Percentiles rank a stretch among this genome's conserved stretches.
Conservation (phyloP, 2,329 filamentous ascomycete genomes). For the Aspergillus sp. region DNA sequence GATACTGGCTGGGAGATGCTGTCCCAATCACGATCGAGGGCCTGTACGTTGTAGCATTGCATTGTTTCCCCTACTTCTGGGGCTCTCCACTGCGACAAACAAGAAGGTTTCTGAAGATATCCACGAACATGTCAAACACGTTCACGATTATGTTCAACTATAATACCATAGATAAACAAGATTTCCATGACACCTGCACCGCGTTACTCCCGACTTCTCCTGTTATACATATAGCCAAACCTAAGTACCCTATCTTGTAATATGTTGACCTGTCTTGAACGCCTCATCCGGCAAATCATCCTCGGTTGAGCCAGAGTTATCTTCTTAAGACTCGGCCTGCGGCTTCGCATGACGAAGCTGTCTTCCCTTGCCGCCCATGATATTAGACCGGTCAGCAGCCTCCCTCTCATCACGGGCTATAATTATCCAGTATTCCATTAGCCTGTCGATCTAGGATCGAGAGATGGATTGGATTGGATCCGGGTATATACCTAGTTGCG, state of each 20-base stretch:
- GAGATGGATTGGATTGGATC: neutral
- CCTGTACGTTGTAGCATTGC: no score
- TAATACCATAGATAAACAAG: neutral
- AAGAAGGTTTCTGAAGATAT: neutral
- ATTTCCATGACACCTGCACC: neutral
- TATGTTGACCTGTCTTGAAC: neutral
- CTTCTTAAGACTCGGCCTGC: slow-evolving; percentile 21
- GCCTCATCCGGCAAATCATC: slow-evolving; percentile 22
- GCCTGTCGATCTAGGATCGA: neutral
- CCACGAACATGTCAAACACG: neutral
- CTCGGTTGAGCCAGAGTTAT: slow-evolving; percentile 25
- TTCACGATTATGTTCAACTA: neutral
- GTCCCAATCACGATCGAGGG: neutral
- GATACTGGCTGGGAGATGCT: neutral
- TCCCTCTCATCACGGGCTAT: slow-evolving; percentile 23
- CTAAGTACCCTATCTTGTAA: neutral
- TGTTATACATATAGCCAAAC: neutral
- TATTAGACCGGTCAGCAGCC: slow-evolving; percentile 23
- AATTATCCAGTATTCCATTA: neutral
- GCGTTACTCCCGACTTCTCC: neutral
- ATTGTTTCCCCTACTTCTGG: neutral
- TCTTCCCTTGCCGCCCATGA: slow-evolving; percentile 19
- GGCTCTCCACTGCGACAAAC: neutral
- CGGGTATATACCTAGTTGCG: slow-evolving; percentile 29
- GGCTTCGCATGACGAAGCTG: slow-evolving; percentile 27